Base-by-base conservation (phyloP, 768 basidiomycete species). In the Saitozyma podzolica region DNA sequence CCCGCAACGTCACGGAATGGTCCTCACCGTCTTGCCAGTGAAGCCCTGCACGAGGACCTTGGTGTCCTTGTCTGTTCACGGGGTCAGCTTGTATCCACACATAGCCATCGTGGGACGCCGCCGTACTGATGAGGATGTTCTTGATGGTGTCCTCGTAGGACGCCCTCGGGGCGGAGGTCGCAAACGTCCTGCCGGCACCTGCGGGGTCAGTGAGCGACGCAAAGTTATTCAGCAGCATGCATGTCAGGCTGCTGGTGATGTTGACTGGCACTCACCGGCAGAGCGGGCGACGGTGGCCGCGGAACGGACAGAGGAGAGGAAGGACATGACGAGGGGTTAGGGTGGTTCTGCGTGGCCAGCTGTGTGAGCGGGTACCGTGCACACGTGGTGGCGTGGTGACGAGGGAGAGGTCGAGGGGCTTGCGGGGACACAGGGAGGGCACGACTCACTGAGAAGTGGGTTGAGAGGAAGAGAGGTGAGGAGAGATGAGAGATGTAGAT, bases 1-100 rank as follows among this genome's bases (percentile, higher is more conserved):
- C 39, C 49, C 49, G 10, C 20, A 49, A 29, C 41, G 16, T 16
- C 13, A 48, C 13, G 17, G 17, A 11, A 19, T 8, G n/a, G 43
- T 39, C 67, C 86, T 69, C 69, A 91, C 94, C 61, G 92, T 96
- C 87, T 96, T 97, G 78, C 94, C 94, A 11, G 93, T 97, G 77
- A 78, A 81, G 66, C 82, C 82, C 81, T 92, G 96, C 80, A 88
- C 92, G 67, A 87, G 82, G 50, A 99, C 95, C 81, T 87, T 93
- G 69, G 96, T 96, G 80, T 98, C 91, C 77, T 91, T 91, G 81
- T 91, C 76, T 77, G 47, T 0, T n/a, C 6, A 43, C 17, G 13
- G 2, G 1, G n/a, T 58, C 42, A 58, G 41, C 29, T 29, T 45
- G 56, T 29, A 39, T 57, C 16, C 17, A 57, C 29, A 19, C 19